Evolutionary conservation across 225 moss, liverwort and hornwort genomes (phyloP).

Genomic region (Pseudisothecium myosuroides): DNA sequence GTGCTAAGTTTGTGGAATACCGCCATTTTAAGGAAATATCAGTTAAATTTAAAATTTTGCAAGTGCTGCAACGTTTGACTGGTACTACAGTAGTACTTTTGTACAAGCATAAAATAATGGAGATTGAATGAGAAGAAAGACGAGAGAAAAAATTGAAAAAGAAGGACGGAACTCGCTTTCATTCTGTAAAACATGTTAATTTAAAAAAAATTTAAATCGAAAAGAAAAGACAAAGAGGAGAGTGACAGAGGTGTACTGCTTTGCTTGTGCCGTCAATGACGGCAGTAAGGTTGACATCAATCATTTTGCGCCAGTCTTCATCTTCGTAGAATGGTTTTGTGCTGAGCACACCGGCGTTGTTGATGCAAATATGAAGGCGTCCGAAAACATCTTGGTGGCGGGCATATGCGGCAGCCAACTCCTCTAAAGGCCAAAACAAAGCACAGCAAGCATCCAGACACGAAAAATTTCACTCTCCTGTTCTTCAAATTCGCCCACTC

Average conservation of each 20-base stretch:
- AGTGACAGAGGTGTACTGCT: slow-evolving; percentile 23
- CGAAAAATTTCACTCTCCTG: not conserved
- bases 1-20: too few relatives aligned
- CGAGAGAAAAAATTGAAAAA: not conserved
- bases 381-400: slow-evolving; percentile 38
- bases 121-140: not conserved
- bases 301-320: slow-evolving; percentile 30
- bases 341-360: slow-evolving; percentile 42
- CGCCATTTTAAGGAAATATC: too few relatives aligned
- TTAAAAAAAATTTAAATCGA: not conserved
- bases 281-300: slow-evolving; percentile 44
- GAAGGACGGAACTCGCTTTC: not conserved
- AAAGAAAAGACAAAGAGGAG: not conserved
- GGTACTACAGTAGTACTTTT: not conserved
- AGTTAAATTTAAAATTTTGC: too few relatives aligned
- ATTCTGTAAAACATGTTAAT: not conserved
- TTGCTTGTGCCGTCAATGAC: slow-evolving; percentile 58
- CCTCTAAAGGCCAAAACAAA: too few relatives aligned
- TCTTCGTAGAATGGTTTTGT: slow-evolving; percentile 6
- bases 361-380: slow-evolving; percentile 50
- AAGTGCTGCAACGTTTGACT: too few relatives aligned
- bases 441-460: not conserved
- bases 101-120: not conserved
- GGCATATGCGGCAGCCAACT: slow-evolving; percentile 26
- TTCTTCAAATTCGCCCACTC: not conserved